Percentiles rank a stretch among this genome's conserved stretches.
phyloP scores from a whole-genome alignment of 75 land plant genomes.

The Larix kaempferi region DNA sequence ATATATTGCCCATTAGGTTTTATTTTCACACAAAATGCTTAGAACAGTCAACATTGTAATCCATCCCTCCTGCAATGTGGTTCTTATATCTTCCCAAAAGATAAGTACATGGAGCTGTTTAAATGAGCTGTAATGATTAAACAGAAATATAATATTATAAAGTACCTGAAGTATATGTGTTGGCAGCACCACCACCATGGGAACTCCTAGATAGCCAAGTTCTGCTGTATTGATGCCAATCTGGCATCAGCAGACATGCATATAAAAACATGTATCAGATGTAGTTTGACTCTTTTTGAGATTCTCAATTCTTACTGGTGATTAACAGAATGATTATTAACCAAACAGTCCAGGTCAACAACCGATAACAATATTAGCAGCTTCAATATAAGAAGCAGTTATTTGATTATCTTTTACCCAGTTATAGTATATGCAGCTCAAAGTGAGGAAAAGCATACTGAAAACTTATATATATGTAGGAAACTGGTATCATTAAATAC shows the following conservation, averaged over 20 bases:
- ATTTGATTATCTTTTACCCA: no score
- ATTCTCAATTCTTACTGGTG: neutral
- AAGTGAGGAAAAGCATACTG: no score
- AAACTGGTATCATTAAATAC: no score
- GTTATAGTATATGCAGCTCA: no score
- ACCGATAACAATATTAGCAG: no score
- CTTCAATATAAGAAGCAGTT: no score
- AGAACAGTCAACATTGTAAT: neutral
- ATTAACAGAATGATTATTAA: neutral
- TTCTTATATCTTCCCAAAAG: neutral
- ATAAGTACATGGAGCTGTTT: neutral
- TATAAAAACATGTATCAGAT: neutral
- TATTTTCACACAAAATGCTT: neutral
- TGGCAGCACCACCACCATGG: conserved; percentile 35
- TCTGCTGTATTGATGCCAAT: conserved; percentile 34
- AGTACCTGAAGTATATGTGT: conserved; percentile 30
- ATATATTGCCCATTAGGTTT: neutral
- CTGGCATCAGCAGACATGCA: conserved; percentile 13
- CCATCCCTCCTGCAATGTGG: neutral
- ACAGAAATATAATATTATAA: neutral
- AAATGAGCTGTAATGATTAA: neutral
- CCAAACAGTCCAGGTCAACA: no score
- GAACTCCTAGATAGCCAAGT: conserved; percentile 31
- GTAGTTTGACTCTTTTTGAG: neutral
- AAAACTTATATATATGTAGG: no score